Evolutionary conservation across 23 red algal genomes (phyloP).

Genomic region (Agarophyton chilense): DNA sequence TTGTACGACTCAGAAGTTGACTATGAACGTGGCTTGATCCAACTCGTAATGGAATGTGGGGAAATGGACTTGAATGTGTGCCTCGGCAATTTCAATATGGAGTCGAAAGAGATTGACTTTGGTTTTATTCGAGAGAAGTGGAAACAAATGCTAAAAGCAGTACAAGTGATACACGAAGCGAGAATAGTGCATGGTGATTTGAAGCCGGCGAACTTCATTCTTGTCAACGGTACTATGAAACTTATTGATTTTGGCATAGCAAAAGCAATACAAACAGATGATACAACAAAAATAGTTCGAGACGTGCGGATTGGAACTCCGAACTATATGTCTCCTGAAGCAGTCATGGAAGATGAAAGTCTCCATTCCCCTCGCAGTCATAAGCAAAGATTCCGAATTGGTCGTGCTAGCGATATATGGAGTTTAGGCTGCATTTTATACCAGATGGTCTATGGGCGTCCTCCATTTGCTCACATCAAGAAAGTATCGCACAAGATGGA

Average conservation of each 20-base stretch:
- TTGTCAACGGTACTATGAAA: conserved; percentile 90
- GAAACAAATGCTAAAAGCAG: conserved; percentile 98
- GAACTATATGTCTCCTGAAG: conserved; percentile 99
- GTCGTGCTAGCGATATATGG: conserved; percentile 96
- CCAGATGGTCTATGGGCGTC: conserved; percentile 22
- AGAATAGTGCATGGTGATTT: conserved; percentile 95
- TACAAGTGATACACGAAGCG: conserved; percentile 89
- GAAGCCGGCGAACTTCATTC: conserved; percentile 99
- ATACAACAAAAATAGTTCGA: conserved; percentile 96
- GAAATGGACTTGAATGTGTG: conserved; percentile 89
- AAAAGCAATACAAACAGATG: conserved; percentile 87
- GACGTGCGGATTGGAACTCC: conserved; percentile 93
- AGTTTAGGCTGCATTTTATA: conserved; percentile 34
- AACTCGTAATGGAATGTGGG: conserved; percentile 95
- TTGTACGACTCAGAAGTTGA: conserved; percentile 88
- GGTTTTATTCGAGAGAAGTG: conserved; percentile 90
- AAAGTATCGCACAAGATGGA: conserved; percentile 87
- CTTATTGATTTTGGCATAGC: conserved; percentile 99
- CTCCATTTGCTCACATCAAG: conserved; percentile 95
- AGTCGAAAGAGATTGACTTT: conserved; percentile 36
- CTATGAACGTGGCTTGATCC: conserved; percentile 64
- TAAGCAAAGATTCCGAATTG: conserved; percentile 69
- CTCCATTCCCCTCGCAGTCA: neutral
- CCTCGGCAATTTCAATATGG: conserved; percentile 8
- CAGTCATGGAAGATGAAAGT: conserved; percentile 45